A percentile compares a stretch with the other conserved stretches of the same genome.
phyloP scores from a whole-genome alignment of 1,139 yeast species.

The Blastobotrys niveus region DNA sequence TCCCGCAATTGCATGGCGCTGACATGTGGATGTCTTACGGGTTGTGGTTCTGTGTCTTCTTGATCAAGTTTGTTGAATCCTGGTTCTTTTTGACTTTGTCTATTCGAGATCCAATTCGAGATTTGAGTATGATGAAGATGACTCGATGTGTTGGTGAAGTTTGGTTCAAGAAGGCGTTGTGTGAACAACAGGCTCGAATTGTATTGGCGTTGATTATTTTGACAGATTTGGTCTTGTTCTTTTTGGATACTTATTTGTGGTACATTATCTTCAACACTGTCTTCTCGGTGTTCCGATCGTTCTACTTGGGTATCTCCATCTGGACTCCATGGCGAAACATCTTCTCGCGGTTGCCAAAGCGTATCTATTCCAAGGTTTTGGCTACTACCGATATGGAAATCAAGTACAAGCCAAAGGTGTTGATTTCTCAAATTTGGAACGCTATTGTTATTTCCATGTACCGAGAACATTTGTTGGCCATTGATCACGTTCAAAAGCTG shows the following conservation, averaged over 20 bases:
- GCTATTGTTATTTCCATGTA: conserved; percentile 97
- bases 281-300: conserved; percentile 94
- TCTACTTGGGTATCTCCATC: conserved; percentile 96
- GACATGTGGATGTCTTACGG: conserved; percentile 97
- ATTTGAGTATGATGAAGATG: conserved; percentile 56
- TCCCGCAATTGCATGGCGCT: conserved; percentile 70
- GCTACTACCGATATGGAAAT: conserved; percentile 99
- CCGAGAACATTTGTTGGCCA: conserved; percentile 94
- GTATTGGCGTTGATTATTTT: conserved; percentile 87
- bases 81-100: conserved; percentile 89
- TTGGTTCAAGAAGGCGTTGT: conserved; percentile 72
- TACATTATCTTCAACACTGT: conserved; percentile 91
- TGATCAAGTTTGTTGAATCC: conserved; percentile 84
- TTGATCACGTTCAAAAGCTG: conserved; percentile 95
- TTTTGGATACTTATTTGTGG: conserved; percentile 98
- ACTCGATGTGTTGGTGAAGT: conserved; percentile 77
- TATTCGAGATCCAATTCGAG: conserved; percentile 88
- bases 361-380: conserved; percentile 93
- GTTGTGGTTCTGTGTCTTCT: conserved; percentile 82
- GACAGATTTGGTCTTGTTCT: conserved; percentile 89
- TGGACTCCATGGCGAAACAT: conserved; percentile 99
- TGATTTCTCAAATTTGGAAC: conserved; percentile 98
- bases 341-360: conserved; percentile 94
- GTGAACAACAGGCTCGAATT: conserved; percentile 80
- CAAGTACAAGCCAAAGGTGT: conserved; percentile 96